These are phyloP conservation scores for Fusarium chlamydosporum DNA, from an alignment of 2,329 filamentous ascomycete genomes.

Conservation along the genomic window DNA sequence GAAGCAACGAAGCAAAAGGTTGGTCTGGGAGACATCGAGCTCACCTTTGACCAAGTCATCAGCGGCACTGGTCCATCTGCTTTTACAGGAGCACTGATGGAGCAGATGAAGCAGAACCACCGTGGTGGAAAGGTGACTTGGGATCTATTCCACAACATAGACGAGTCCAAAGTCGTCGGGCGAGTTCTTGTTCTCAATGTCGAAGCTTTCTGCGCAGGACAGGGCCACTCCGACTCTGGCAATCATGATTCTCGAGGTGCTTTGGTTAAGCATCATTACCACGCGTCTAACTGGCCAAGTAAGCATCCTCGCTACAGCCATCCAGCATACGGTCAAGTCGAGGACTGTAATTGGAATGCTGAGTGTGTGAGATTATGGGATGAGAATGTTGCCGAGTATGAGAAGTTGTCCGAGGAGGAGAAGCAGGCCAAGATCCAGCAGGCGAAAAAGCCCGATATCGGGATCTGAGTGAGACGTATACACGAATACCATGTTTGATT, in stretches of 20 bases:
- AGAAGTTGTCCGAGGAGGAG: conserved; percentile 70
- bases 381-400: conserved; percentile 72
- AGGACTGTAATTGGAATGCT: conserved; percentile 77
- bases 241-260: conserved; percentile 76
- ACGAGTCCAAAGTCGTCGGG: conserved; percentile 75
- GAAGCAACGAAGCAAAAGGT: conserved; percentile 72
- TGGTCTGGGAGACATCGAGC: conserved; percentile 70
- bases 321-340: conserved; percentile 77
- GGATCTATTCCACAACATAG: conserved; percentile 75
- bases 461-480: conserved; percentile 3
- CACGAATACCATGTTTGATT: conserved; percentile 6
- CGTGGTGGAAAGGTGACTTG: conserved; percentile 65
- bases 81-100: conserved; percentile 75
- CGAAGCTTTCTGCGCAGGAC: conserved; percentile 79
- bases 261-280: conserved; percentile 80
- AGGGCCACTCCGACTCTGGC: conserved; percentile 80
- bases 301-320: conserved; percentile 76
- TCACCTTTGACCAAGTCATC: conserved; percentile 81
- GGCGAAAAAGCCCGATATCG: conserved; percentile 36
- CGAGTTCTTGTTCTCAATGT: conserved; percentile 77
- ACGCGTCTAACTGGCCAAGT: conserved; percentile 79
- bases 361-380: conserved; percentile 77
- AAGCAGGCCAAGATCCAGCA: conserved; percentile 65
- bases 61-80: conserved; percentile 79
- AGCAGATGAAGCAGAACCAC: conserved; percentile 69